Evolutionary conservation across 1,284 basidiomycete genomes (phyloP), one percentile per base, ranked within the genome.

Genomic region (Garcileccinum viscosum): DNA sequence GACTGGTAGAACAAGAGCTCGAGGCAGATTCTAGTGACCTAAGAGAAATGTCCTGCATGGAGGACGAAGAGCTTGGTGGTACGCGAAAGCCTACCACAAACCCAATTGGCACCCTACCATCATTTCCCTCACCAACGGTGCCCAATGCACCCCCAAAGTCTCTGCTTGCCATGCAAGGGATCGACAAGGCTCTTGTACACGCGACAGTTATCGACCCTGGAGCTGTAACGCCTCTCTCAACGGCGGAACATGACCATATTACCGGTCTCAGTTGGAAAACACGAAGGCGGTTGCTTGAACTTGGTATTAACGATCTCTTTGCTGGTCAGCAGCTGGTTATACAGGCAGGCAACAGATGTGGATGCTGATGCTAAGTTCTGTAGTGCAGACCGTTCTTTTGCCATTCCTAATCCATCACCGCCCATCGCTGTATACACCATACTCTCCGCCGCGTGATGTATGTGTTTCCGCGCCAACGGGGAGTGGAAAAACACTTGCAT

Each of bases 401-500:
- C 95, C 95, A 1, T 90, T 94, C 73, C 83, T 98, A 5, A 86
- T 96, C 24, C 83, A 84, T 19, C 73, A 80, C 30, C 77, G 85
- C 11, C 78, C 69, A 42, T 75, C 69, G 14, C 83, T 98, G 4
- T 95, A 96, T 76, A 85, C 89, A 19, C 92, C 94, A 1, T 92
- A 90, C 73, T 80, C 88, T 65, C 87, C 89, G 33, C 92, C 92
- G 32, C 86, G 87, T 53, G 98, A 99, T 80, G 87, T 97, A 12
- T 97, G 97, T 75, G 94, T 98, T n/a, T 98, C 96, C 7, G 98
- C 98, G 2, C 98, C 98, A 0, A 99, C 97, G 0, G 97, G 97
- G 38, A 97, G 95, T 74, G 97, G 97, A 0, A 99, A 99, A 83
- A 99, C 97, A 0, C 86, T 99, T 27, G 95, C 96, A 17, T 99